Evolutionary conservation across 768 basidiomycete genomes (phyloP).

Genomic region (Bullera alba): DNA sequence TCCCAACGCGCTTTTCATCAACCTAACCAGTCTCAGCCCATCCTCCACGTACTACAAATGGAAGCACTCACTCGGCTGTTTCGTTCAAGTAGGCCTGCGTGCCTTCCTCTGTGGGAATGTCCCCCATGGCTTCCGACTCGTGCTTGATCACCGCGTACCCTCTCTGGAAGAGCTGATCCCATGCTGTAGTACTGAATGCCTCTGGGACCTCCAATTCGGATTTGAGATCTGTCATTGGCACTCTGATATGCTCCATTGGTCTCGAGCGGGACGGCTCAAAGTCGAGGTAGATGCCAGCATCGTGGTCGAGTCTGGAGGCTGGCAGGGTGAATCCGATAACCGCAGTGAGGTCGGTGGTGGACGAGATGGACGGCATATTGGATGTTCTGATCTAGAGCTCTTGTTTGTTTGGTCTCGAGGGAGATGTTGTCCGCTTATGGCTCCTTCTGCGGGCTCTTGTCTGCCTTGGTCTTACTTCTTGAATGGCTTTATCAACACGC

Average conservation of each 20-base stretch:
- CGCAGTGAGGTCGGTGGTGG: constrained; percentile 7
- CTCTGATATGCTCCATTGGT: constrained; percentile 14
- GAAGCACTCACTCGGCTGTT: constrained; percentile 12
- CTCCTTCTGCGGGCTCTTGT: too few species aligned
- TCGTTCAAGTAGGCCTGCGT: constrained; percentile 19
- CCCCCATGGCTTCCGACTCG: constrained; percentile 2
- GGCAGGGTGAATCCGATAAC: constrained; percentile 26
- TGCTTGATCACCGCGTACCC: constrained; percentile 18
- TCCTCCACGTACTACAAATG: neutral
- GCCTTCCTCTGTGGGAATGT: constrained; percentile 12
- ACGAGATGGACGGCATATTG: constrained; percentile 14
- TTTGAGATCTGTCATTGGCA: constrained; percentile 18
- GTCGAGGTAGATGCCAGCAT: constrained; percentile 6
- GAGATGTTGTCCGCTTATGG: neutral
- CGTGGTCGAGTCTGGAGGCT: constrained; percentile 10
- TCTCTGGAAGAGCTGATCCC: constrained; percentile 12
- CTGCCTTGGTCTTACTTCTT: too few species aligned
- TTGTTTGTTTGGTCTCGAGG: neutral
- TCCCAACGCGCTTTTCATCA: constrained; percentile 11
- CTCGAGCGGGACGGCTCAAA: constrained; percentile 1
- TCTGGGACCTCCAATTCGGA: constrained; percentile 8
- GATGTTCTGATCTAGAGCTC: neutral
- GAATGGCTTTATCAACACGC: too few species aligned
- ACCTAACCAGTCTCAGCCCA: neutral
- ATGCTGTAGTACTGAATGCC: neutral